Base-by-base conservation (phyloP, 2,329 filamentous ascomycete genomes). In the Cryphonectria naterciae region DNA sequence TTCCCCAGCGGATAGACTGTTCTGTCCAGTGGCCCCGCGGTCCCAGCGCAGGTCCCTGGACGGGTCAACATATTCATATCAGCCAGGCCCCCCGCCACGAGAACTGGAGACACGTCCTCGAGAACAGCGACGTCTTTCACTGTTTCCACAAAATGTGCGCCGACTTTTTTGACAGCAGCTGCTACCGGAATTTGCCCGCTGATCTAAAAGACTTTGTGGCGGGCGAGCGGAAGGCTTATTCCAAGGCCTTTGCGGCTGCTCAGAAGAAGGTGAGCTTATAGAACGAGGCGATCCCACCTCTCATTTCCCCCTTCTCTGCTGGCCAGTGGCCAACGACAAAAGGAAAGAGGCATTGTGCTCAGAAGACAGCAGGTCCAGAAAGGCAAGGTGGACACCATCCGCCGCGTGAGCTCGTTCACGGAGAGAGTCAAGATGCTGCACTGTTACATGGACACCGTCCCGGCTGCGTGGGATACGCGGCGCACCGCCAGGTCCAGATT, bases 341-440 rank as follows among this genome's bases (percentile, higher is more conserved):
- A 39, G 2, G 3, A 61, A 39, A 61, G 32, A 61, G 11, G 17
- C 19, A 25, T 46, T 28, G 61, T 7, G 13, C 35, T 41, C 37
- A 41, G 4, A 39, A 64, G n/a, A 15, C 4, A 2, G 15, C 41
- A 65, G 63, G 43, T 65, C n/a, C 63, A 65, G 11, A 65, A 52
- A 15, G 43, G 43, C 41, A 65, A 65, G 28, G 63, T 28, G 17
- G 63, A 65, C 7, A 49, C n/a, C 11, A 22, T 65, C 43, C 39
- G 63, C 28, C 63, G 17, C 28, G 63, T 52, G 5, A 28, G 37
- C 17, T 41, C 19, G 1, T 65, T 65, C 63, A 52, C 43, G 28
- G 63, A 65, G 28, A 65, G 32, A 17, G 43, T 65, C 13, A 46
- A 41, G 28, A 46, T 65, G 63, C 41, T 65, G 28, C 63, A 65